Base-by-base conservation (phyloP, 768 basidiomycete species). In the Suillus placidus region DNA sequence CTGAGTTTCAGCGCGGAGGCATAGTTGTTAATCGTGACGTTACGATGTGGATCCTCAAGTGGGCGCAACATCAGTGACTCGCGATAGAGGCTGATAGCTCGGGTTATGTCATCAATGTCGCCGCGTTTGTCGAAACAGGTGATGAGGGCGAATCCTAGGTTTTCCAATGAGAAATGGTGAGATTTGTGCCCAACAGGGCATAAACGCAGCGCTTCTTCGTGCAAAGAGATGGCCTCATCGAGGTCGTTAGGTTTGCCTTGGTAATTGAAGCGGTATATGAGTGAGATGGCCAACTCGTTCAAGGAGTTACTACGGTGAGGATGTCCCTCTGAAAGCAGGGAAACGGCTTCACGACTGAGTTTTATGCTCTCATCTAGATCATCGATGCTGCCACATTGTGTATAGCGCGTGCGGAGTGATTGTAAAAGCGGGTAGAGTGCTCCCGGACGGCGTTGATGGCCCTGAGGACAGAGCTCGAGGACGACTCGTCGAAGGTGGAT, bases 131-230 rank as follows among this genome's bases (percentile, higher is more conserved):
- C n/a, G 55, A 68, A 69, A n/a, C 73, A 74, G 37, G 62, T 52
- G 20, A n/a, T 62, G 51, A 72, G 72, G 37, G 71, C 67, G 35
- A 37, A 35, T 13, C 63, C 66, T 49, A 68, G 70, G 45, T 68
- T 71, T 9, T 64, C 67, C 3, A 75, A 65, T 40, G 74, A 66
- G 8, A 6, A 16, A 26, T 12, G 3, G 3, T 40, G 60, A 42
- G 10, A 14, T 40, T 40, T 7, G 47, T 61, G 60, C 10, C 38
- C 37, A 16, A 26, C 18, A 12, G 60, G 60, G 23, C 38, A 40
- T 4, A 61, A 20, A 4, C 30, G 40, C 40, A 61, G 14, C 32
- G 4, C 60, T 20, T 26, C 20, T 23, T 26, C 23, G 26, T 43
- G 38, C 60, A 45, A 4, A 12, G 37, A 40, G 47, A 61, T 43